Evolutionary conservation across 2,329 filamentous ascomycete species (phyloP), one percentile per base, ranked within the genome.

Genomic region (Dothistroma septosporum): DNA sequence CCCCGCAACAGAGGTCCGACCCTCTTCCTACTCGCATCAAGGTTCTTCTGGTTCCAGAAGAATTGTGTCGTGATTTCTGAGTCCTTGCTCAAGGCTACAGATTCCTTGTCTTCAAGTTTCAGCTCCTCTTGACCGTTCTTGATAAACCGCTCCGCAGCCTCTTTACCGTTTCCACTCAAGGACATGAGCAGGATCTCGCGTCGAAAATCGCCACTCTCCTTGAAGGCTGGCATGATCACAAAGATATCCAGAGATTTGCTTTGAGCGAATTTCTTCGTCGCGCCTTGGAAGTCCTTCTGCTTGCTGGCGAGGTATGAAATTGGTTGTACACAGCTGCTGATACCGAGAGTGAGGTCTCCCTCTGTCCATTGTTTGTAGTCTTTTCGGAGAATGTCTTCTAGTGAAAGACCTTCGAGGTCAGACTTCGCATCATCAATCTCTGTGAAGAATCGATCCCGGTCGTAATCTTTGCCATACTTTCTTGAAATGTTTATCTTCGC

Each of bases 311-410:
- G 74, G 63, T 86, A 89, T 4, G 76, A 74, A 6, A 92, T 74
- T n/a, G 82, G 76, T 66, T 85, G 85, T 2, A 89, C 84, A 2
- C 87, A 79, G 47, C 84, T 84, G 68, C 85, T 84, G 58, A 90
- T 85, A n/a, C 90, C 90, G 4, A 93, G 79, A 19, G 76, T 79
- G 41, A 85, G 71, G 0, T 67, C 73, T 55, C 74, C 76, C 58
- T 85, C 84, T 11, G 76, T 77, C 90, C 90, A 94, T 70, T 89
- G 82, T 77, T 95, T 95, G 76, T 92, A 95, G 76, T 95, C 90
- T 74, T 93, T 93, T 64, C 88, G 81, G 56, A 93, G 75, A 44
- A 92, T 82, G 67, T 92, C 90, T 22, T 82, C 77, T 66, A 91
- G 74, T 41, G 76, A 78, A 50, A 94, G 76, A 0, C 71, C 67